Evolutionary conservation across 495 filamentous ascomycete genomes (phyloP).

Genomic region (Neurospora tetraspora): DNA sequence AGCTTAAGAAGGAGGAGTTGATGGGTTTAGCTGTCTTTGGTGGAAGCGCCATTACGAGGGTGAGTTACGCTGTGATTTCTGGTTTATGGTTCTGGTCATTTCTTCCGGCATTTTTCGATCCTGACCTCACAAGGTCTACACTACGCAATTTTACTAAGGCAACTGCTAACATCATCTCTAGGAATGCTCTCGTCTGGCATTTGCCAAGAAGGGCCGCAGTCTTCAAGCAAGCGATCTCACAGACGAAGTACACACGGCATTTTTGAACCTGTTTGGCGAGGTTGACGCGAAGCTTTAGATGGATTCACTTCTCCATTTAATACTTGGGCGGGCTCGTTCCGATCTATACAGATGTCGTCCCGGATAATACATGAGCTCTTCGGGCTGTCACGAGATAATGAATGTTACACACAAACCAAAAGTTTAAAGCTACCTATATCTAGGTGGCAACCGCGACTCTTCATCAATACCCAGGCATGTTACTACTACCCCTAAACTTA

Average conservation of each 20-base stretch:
- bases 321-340: not conserved
- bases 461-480: not conserved
- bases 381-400: not conserved
- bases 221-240: constrained; percentile 93
- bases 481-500: not conserved
- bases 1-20: constrained; percentile 50
- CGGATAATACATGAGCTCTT: not conserved
- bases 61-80: constrained; percentile 17
- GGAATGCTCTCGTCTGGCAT: constrained; percentile 85
- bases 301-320: not conserved
- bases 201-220: constrained; percentile 75
- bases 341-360: not conserved
- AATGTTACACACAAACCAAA: not conserved
- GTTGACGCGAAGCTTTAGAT: constrained; percentile 17
- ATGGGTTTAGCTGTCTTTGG: constrained; percentile 75
- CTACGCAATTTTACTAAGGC: not conserved
- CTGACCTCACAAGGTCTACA: not conserved
- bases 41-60: constrained; percentile 74
- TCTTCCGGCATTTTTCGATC: not conserved
- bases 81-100: not conserved
- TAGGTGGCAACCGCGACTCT: not conserved
- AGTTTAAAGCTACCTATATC: not conserved
- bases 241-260: constrained; percentile 76
- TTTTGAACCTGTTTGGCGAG: constrained; percentile 66
- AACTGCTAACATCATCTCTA: constrained; percentile 13